Base-by-base conservation (phyloP, 495 filamentous ascomycete genomes). In the Podospora tetraspora region DNA sequence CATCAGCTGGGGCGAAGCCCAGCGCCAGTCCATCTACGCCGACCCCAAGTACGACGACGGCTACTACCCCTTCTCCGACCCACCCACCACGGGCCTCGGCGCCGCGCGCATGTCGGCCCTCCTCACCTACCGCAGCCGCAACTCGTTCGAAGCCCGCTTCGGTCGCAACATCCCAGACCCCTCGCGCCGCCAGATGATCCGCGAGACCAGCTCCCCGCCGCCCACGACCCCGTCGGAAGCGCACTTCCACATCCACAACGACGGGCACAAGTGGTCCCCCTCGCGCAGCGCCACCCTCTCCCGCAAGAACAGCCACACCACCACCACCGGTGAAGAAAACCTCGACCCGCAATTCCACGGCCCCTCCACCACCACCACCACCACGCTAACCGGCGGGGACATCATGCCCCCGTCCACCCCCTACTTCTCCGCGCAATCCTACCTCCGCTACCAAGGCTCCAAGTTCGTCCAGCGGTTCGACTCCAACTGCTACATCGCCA, bases 391-490 rank as follows among this genome's bases (percentile, higher is more conserved):
- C 7, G 79, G 78, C 25, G 76, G 77, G 37, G 79, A 82, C 7
- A 75, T 77, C 66, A 79, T 79, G 71, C 84, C 86, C 29, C 83
- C 83, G 19, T 84, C 89, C 0, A 88, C 93, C 2, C 96, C 93
- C 7, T 96, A 96, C 76, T 99, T 97, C 79, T 97, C 94, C 19
- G 95, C 94, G 0, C 95, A 99, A 75, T 96, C 92, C 1, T 99
- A 99, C 76, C 90, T 99, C 8, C 91, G 95, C n/a, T 99, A 99
- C 79, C 95, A 99, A 80, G 94, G 92, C 57, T 86, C 89, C 65
- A 99, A 99, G 78, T 99, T 99, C 75, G 94, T 97, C 69, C 93
- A 92, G 74, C 89, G 95, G 8, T 99, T 97, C 75, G 95, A 99
- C 79, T 90, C 92, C 70, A 99, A 99, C 76, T 98, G 95, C 81